Percentiles rank a stretch among this genome's conserved stretches.
phyloP scores from a whole-genome alignment of 2,329 filamentous ascomycete genomes.

The Diaporthe caulivora region DNA sequence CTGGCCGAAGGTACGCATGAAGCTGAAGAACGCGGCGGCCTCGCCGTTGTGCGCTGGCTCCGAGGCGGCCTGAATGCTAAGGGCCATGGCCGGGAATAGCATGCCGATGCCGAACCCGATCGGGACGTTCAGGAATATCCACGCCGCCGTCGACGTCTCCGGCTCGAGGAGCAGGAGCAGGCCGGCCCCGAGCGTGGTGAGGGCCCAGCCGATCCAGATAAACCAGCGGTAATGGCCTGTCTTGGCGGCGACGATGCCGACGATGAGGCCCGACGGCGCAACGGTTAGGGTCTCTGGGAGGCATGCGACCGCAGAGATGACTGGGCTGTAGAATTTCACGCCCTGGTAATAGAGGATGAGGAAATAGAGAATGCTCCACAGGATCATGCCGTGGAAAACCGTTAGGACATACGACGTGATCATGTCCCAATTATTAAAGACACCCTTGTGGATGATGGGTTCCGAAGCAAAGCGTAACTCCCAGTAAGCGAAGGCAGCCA shows the following conservation, averaged over 20 bases:
- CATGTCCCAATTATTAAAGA: conserved; percentile 63
- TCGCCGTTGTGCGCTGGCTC: conserved; percentile 60
- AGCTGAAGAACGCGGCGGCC: conserved; percentile 75
- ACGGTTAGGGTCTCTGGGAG: conserved; percentile 74
- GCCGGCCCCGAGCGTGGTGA: conserved; percentile 70
- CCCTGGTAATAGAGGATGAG: conserved; percentile 63
- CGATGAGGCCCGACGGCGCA: conserved; percentile 69
- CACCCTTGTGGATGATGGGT: conserved; percentile 59
- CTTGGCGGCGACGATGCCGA: conserved; percentile 65
- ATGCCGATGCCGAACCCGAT: conserved; percentile 73
- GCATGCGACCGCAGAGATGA: conserved; percentile 66
- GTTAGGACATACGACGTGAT: conserved; percentile 59
- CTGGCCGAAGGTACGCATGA: conserved; percentile 75
- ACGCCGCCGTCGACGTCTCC: conserved; percentile 63
- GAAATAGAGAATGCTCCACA: conserved; percentile 68
- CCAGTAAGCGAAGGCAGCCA: conserved; percentile 66
- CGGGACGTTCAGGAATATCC: conserved; percentile 72
- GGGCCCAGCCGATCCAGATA: conserved; percentile 71
- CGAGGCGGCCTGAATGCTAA: conserved; percentile 73
- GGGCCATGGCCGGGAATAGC: conserved; percentile 73
- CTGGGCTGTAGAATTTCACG: conserved; percentile 65
- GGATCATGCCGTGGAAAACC: conserved; percentile 68
- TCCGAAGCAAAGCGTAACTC: conserved; percentile 64
- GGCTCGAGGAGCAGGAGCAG: conserved; percentile 61
- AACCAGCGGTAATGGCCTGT: conserved; percentile 72